Evolutionary conservation across 768 basidiomycete genomes (phyloP), one percentile per base, ranked within the genome.

Genomic region (Leccinum aurantiacum): DNA sequence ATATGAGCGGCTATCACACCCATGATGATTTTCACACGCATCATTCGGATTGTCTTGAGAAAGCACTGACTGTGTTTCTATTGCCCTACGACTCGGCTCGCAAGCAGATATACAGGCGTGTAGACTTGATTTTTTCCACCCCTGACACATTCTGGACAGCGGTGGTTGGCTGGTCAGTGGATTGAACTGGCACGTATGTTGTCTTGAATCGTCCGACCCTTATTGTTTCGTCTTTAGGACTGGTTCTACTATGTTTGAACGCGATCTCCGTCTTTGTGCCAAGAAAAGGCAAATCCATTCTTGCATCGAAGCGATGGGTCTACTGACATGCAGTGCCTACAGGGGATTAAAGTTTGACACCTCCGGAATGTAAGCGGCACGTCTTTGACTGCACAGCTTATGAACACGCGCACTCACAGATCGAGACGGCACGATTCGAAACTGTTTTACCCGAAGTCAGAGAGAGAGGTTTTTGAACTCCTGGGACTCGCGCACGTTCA

Each of bases 181-280:
- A 24, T 4, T 14, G 1, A 2, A 17, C 33, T 7, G 24, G 31
- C 31, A 14, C 38, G 4, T 24, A 41, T 19, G 17, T 22, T 15
- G 17, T 27, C 19, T 22, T 31, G 3, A 41, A 13, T 17, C 6
- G 29, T 44, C 48, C 37, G 22, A 48, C 24, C 19, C 22, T 49
- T 6, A 19, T 38, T 17, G 17, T 46, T 49, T 4, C 38, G 25
- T 35, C 29, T 57, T 22, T 60, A 91, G 90, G 90, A 89, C 88
- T 6, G 94, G 95, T 1, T 94, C 90, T 5, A 92, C 84, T 61
- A 89, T 93, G 86, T 96, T 97, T 69, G 84, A 96, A 72, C 78
- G 93, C 27, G 95, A 96, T 73, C 71, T 97, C 53, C 80, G 91
- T 62, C 74, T 83, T 14, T 90, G 86, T 83, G 88, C 89, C 2